Percentiles rank a stretch among this genome's conserved stretches.
Conservation (phyloP, 257 asterid species). For the Solanum clarkiae region DNA sequence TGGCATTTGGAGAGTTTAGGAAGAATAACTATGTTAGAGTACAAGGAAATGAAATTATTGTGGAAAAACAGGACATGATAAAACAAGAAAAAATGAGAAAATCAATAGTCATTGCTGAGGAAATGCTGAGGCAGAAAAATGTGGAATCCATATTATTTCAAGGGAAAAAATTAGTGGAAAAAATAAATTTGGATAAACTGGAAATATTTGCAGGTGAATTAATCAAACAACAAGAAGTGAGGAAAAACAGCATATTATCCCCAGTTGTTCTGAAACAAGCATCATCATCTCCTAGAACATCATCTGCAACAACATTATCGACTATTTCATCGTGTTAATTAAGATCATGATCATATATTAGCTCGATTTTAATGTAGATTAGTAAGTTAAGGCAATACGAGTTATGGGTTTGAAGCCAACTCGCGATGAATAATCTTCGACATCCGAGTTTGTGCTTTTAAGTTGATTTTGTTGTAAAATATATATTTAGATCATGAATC, state of each 20-base stretch:
- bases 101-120: constrained; percentile 19
- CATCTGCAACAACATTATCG: constrained; percentile 61
- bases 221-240: constrained; percentile 52
- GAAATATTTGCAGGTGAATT: constrained; percentile 41
- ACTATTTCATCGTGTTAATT: constrained; percentile 30
- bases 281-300: constrained; percentile 39
- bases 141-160: constrained; percentile 54
- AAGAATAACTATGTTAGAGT: constrained; percentile 44
- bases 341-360: background rate
- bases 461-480: background rate
- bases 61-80: background rate
- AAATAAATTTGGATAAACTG: constrained; percentile 46
- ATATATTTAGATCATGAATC: background rate
- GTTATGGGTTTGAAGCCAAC: background rate
- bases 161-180: constrained; percentile 48
- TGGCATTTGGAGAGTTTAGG: constrained; percentile 68
- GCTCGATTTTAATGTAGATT: background rate
- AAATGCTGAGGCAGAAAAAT: constrained; percentile 46
- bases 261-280: constrained; percentile 37
- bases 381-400: background rate
- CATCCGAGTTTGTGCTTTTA: background rate
- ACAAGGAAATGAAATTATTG: constrained; percentile 39
- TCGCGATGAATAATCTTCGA: background rate
- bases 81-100: background rate
- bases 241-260: constrained; percentile 32